Conservation (phyloP, 805 yeast species). For the Pichia occidentalis region DNA sequence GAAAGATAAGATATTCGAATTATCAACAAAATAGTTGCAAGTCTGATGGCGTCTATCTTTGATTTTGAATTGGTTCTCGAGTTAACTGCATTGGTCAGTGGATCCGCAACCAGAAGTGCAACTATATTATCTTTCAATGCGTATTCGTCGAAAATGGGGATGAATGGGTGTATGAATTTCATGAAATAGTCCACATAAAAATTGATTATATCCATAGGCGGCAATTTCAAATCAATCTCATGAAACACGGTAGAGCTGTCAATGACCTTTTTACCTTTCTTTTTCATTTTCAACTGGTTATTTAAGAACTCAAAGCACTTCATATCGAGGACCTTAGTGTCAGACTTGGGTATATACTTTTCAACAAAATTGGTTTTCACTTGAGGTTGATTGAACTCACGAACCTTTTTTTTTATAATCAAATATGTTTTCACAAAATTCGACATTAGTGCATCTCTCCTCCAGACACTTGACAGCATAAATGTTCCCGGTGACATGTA, state of each 20-base stretch:
- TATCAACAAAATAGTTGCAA: too few relatives aligned
- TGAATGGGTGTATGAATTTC: slow-evolving; percentile 35
- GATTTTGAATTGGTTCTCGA: too few relatives aligned
- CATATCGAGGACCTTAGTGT: neutral
- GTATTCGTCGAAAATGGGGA: slow-evolving; percentile 41
- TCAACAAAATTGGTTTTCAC: neutral
- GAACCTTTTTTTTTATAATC: neutral
- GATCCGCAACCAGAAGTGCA: too few relatives aligned
- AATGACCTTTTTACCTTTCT: neutral
- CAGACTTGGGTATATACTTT: slow-evolving; percentile 1
- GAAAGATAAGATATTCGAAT: slow-evolving; percentile 26
- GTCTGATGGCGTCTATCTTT: too few relatives aligned
- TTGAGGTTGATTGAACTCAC: neutral
- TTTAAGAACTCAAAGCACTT: slow-evolving; percentile 6
- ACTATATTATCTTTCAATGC: slow-evolving; percentile 30
- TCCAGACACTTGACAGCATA: slow-evolving; percentile 12
- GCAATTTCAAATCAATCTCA: slow-evolving; percentile 18
- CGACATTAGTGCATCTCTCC: slow-evolving; percentile 18
- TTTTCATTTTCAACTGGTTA: slow-evolving; percentile 2
- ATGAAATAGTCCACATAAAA: slow-evolving; percentile 36
- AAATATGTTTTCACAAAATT: slow-evolving; percentile 10
- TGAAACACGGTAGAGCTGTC: neutral
- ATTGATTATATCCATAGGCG: slow-evolving; percentile 31
- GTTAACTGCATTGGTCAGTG: too few relatives aligned
- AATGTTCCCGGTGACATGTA: slow-evolving; percentile 14